Percentiles rank a stretch among this genome's conserved stretches.
phyloP scores from a whole-genome alignment of 371 early-diverging fungal genomes.

The Paraphysoderma sedebokerense region DNA sequence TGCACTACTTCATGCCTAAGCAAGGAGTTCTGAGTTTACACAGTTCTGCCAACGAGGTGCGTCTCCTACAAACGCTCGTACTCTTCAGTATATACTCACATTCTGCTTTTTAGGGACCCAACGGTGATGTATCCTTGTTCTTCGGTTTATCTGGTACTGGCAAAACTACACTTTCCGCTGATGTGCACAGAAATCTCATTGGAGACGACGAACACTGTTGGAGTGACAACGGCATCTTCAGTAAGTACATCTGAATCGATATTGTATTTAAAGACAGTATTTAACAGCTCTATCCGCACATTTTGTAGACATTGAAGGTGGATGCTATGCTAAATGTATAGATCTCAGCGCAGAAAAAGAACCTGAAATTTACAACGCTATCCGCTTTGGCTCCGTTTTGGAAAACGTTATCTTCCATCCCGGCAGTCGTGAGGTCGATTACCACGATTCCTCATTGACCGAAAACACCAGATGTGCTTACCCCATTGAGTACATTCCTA shows the following conservation, averaged over 20 bases:
- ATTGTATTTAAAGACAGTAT: too few relatives aligned
- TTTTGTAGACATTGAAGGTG: slow-evolving; percentile 97
- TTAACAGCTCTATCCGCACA: too few relatives aligned
- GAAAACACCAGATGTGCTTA: slow-evolving; percentile 98
- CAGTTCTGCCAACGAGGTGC: slow-evolving; percentile 90
- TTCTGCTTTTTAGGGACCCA: too few relatives aligned
- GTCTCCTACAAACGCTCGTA: too few relatives aligned
- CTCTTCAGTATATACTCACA: too few relatives aligned
- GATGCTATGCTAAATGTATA: slow-evolving; percentile 95
- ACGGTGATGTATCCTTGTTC: slow-evolving; percentile 89
- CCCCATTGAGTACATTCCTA: slow-evolving; percentile 92
- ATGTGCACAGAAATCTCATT: slow-evolving; percentile 79
- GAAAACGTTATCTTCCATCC: slow-evolving; percentile 87
- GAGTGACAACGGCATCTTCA: slow-evolving; percentile 89
- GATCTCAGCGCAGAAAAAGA: slow-evolving; percentile 89
- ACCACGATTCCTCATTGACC: slow-evolving; percentile 59
- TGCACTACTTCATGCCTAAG: slow-evolving; percentile 97
- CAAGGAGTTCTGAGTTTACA: slow-evolving; percentile 90
- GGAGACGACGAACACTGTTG: slow-evolving; percentile 99
- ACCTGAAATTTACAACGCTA: slow-evolving; percentile 93
- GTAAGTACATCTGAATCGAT: too few relatives aligned
- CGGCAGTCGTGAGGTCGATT: slow-evolving; percentile 71
- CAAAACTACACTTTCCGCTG: slow-evolving; percentile 93
- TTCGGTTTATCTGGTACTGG: slow-evolving; percentile 96
- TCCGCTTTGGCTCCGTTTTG: slow-evolving; percentile 82